These are phyloP conservation scores for Dalbergia oliveri DNA, from an alignment of 306 rosid genomes.

Conservation along the genomic window DNA sequence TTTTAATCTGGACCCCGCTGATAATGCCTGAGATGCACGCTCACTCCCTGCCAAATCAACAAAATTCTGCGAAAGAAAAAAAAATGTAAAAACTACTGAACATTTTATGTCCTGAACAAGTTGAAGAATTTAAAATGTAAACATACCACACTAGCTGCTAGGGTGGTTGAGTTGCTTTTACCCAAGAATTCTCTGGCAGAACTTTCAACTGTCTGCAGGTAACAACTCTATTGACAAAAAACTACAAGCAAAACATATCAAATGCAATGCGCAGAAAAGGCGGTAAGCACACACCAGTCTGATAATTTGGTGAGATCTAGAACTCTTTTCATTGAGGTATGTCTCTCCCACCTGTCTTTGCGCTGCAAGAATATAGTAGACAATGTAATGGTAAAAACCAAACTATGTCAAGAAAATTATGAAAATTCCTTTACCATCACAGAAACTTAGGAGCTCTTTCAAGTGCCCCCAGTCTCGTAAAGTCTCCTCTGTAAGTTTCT, in stretches of 20 bases:
- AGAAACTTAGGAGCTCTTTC: slow-evolving; percentile 79
- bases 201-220: slow-evolving; percentile 87
- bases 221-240: slow-evolving; percentile 9
- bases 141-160: slow-evolving; percentile 89
- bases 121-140: slow-evolving; percentile 14
- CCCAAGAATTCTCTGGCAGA: slow-evolving; percentile 94
- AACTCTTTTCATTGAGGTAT: slow-evolving; percentile 82
- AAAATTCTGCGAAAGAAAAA: slow-evolving; percentile 73
- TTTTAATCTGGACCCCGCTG: slow-evolving; percentile 86
- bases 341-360: slow-evolving; percentile 97
- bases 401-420: slow-evolving; percentile 29
- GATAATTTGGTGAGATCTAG: slow-evolving; percentile 94
- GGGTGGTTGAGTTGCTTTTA: slow-evolving; percentile 85
- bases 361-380: slow-evolving; percentile 64
- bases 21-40: slow-evolving; percentile 91
- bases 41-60: slow-evolving; percentile 97
- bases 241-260: slow-evolving; percentile 28
- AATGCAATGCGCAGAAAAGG: slow-evolving; percentile 32
- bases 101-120: slow-evolving; percentile 26
- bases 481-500: slow-evolving; percentile 84
- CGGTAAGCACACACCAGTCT: slow-evolving; percentile 60
- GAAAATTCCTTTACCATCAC: slow-evolving; percentile 72
- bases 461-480: slow-evolving; percentile 85
- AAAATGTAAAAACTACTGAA: background rate
- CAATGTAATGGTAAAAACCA: slow-evolving; percentile 36